Conservation (phyloP, 2,329 filamentous ascomycete species). For the Scedosporium dehoogii region DNA sequence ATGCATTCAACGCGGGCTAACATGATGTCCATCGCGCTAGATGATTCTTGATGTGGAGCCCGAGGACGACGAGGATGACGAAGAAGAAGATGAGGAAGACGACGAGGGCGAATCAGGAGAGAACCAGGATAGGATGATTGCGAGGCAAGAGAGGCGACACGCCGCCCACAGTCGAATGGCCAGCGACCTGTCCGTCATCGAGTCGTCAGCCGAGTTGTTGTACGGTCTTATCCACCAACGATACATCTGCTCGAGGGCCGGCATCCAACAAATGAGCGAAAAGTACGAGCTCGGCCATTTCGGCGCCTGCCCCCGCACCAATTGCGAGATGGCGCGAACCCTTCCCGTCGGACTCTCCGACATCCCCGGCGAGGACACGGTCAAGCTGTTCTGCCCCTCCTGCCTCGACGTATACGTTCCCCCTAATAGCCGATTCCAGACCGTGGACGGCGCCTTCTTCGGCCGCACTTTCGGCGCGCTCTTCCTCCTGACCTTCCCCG, state of each 20-base stretch:
- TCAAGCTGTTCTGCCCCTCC: slow-evolving; percentile 95
- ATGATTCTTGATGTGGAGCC: slow-evolving; percentile 99
- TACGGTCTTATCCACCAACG: slow-evolving; percentile 98
- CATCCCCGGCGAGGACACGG: slow-evolving; percentile 90
- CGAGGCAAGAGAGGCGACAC: slow-evolving; percentile 59
- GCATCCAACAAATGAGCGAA: slow-evolving; percentile 98
- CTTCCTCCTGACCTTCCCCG: slow-evolving; percentile 97
- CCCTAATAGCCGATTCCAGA: slow-evolving; percentile 94
- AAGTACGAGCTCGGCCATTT: slow-evolving; percentile 98
- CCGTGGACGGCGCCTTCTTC: slow-evolving; percentile 95
- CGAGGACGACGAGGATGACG: slow-evolving; percentile 83
- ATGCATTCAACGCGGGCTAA: slow-evolving; percentile 7
- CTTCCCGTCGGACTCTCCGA: slow-evolving; percentile 90
- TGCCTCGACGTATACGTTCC: slow-evolving; percentile 96
- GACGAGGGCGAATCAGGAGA: slow-evolving; percentile 63
- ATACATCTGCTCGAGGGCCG: slow-evolving; percentile 91
- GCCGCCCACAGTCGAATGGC: slow-evolving; percentile 61
- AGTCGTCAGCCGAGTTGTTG: slow-evolving; percentile 94
- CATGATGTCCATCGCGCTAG: slow-evolving; percentile 22
- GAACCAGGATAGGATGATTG: slow-evolving; percentile 43
- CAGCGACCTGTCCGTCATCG: slow-evolving; percentile 88
- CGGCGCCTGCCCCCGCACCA: slow-evolving; percentile 85
- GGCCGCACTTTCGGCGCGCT: slow-evolving; percentile 93
- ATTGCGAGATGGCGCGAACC: slow-evolving; percentile 83
- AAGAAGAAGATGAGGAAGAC: slow-evolving; percentile 66